Base-by-base conservation (phyloP, 2,329 filamentous ascomycete species). In the Rhynchosporium agropyri region DNA sequence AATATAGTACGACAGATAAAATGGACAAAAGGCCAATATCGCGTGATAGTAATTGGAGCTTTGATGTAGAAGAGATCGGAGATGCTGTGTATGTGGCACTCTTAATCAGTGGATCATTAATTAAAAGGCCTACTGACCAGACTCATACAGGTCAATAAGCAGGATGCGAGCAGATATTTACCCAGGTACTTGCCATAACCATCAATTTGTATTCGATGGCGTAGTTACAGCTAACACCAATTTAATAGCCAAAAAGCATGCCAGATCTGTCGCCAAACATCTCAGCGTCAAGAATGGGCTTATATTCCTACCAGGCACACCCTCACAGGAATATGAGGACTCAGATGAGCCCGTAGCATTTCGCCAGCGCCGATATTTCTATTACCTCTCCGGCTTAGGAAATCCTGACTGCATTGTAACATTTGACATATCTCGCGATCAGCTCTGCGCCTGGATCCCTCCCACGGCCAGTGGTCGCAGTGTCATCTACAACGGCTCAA, bases 401-500 rank as follows among this genome's bases (percentile, higher is more conserved):
- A 80, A 83, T 63, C 74, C 83, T 1, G 80, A 84, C 67, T 86
- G 82, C 68, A 76, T 80, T 62, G 69, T 87, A 46, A 83, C 81
- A 2, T 88, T 87, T 72, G 79, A 86, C 70, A 80, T 86, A 64
- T 74, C 75, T 38, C 77, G 77, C 10, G 89, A 93, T 73, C 77
- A 58, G 3, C 59, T 64, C 13, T 33, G 40, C 15, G 63, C 63
- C 5, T 64, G 60, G 55, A 64, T 64, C n/a, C 63, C 63, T 6
- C 63, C 63, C 2, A 57, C 63, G 2, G 55, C 43, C 15, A 51
- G 28, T 83, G 13, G 80, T 79, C 15, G 79, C 83, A 68, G 79
- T 84, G 68, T 73, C 10, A 82, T 91, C 55, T 91, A 84, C 82
- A 84, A 84, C 70, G 89, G 89, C 15, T 80, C 79, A 40, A 84